Evolutionary conservation across 345 rosid species (phyloP).

Genomic region (Aurinia saxatilis): DNA sequence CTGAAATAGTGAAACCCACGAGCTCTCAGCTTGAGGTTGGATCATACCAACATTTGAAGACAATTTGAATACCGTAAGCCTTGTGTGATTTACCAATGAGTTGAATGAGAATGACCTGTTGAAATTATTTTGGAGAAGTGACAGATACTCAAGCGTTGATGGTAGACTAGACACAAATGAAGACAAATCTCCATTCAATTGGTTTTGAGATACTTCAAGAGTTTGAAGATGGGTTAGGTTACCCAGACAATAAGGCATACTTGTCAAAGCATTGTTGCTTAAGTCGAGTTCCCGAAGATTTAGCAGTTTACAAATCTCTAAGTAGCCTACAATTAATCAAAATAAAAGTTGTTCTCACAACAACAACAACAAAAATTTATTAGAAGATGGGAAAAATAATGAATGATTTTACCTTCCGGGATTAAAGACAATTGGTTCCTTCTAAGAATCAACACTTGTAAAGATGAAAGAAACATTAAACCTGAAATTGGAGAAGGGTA

Average conservation of each 20-base stretch:
- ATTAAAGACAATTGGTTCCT: slow-evolving; percentile 4
- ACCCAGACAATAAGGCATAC: slow-evolving; percentile 8
- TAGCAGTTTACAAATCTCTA: slow-evolving; percentile 11
- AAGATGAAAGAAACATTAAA: slow-evolving; percentile 8
- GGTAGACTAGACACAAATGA: slow-evolving; percentile 10
- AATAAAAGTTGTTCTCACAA: background rate
- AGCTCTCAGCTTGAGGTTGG: slow-evolving; percentile 1
- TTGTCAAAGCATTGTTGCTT: slow-evolving; percentile 7
- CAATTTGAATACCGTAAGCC: slow-evolving; percentile 10
- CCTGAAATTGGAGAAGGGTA: slow-evolving; percentile 4
- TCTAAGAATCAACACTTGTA: slow-evolving; percentile 15
- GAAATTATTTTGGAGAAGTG: slow-evolving; percentile 17
- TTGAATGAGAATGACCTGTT: slow-evolving; percentile 10
- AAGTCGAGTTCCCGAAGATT: slow-evolving; percentile 20
- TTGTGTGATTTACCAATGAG: slow-evolving; percentile 20
- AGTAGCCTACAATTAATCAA: background rate
- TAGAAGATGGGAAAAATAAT: background rate
- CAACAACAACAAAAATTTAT: too few species aligned
- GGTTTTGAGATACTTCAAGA: slow-evolving; percentile 22
- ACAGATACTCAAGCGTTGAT: slow-evolving; percentile 9
- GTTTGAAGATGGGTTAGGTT: slow-evolving; percentile 15
- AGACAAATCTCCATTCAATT: slow-evolving; percentile 12
- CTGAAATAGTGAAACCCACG: slow-evolving; percentile 22
- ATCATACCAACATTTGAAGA: slow-evolving; percentile 3
- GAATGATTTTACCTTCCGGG: slow-evolving; percentile 8